Evolutionary conservation across 352 stramenopile species (phyloP), one percentile per base, ranked within the genome.

Genomic region (Globisporangium spinosum): DNA sequence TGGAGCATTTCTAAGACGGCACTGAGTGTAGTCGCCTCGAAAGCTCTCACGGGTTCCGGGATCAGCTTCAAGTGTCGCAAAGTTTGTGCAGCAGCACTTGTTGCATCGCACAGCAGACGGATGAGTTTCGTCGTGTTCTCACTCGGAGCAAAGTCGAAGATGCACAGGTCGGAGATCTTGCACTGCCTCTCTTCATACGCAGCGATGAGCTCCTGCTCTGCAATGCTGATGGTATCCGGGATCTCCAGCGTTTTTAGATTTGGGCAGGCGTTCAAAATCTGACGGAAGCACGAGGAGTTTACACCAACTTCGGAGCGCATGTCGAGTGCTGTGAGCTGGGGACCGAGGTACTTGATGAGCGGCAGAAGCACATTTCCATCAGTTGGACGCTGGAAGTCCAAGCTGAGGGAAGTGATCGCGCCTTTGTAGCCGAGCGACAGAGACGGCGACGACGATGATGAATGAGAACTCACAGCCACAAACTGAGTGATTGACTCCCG

Each of bases 301-400:
- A 57, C 8, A n/a, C 54, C 22, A 15, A 58, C 32, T 59, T 59
- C 54, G 7, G 54, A 59, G 15, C 15, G 15, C 17, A 67, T 34
- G n/a, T 58, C 23, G 15, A 67, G 53, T 22, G 29, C 38, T n/a
- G 29, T 49, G 20, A 69, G 55, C 22, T 64, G 54, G 13, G 57
- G 45, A 7, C 64, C 64, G n/a, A 69, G 45, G 27, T 69, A 64
- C 9, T 27, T 32, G 25, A 59, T 47, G 10, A 69, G 64, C 27
- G 62, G 62, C 12, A 68, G 25, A 2, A 69, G n/a, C 15, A 38
- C 38, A 20, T 58, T 59, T 5, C 55, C 43, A 32, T 57, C 53
- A 1, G 54, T 22, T 27, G 25, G 25, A 12, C 15, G n/a, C 56
- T 54, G 5, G 29, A 51, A 51, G 4, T 38, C 15, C 20, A 69